Percentiles rank a stretch among this genome's conserved stretches.
Conservation (phyloP, 2,329 filamentous ascomycete species). For the Fusarium armeniacum region DNA sequence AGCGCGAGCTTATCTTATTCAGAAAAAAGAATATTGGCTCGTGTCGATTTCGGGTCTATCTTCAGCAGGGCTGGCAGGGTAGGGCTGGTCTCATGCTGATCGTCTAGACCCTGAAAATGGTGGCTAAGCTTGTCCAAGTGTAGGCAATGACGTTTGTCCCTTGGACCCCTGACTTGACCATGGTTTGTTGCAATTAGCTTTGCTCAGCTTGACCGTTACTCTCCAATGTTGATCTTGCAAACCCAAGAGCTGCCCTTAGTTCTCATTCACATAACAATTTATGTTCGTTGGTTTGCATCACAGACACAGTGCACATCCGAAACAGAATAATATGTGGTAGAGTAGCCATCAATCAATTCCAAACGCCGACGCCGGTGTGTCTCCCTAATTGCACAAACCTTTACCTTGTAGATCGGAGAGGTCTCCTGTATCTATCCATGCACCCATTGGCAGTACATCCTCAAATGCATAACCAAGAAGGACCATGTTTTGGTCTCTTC, state of each 20-base stretch:
- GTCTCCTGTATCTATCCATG: conserved; percentile 1
- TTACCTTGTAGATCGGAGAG: conserved; percentile 2
- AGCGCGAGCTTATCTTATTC: conserved; percentile 4
- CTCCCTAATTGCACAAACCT: conserved; percentile 12
- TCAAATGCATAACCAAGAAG: not conserved
- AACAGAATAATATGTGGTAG: not conserved
- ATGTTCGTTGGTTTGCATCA: not conserved
- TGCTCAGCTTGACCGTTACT: not conserved
- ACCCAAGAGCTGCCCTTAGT: not conserved
- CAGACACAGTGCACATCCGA: not conserved
- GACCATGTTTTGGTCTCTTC: not conserved
- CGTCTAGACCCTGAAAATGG: conserved; percentile 30
- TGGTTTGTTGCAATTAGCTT: conserved; percentile 1
- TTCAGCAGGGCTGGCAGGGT: conserved; percentile 15
- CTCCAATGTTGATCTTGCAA: conserved; percentile 15
- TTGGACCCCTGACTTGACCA: conserved; percentile 17
- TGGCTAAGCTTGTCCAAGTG: conserved; percentile 26
- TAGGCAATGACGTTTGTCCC: conserved; percentile 32
- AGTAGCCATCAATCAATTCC: conserved; percentile 24
- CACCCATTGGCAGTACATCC: conserved; percentile 3
- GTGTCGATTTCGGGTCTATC: not conserved
- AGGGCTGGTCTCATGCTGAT: conserved; percentile 17
- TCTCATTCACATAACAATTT: not conserved
- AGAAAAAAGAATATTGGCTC: conserved; percentile 2
- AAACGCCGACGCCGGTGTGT: conserved; percentile 26